Base-by-base conservation (phyloP, 2,329 filamentous ascomycete species). In the Beauveria sp. region DNA sequence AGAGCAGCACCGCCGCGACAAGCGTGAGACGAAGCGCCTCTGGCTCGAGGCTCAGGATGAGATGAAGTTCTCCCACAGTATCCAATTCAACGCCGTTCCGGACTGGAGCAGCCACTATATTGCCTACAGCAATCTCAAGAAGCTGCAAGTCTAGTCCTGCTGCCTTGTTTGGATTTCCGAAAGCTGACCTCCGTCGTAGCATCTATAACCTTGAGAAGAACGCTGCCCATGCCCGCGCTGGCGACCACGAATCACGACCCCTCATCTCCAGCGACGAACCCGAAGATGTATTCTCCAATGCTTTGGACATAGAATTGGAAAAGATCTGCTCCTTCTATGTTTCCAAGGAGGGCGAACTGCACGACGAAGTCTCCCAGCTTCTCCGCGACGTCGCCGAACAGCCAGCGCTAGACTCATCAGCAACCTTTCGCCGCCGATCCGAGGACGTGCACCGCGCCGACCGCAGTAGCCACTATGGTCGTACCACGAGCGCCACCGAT, bases 61-160 rank as follows among this genome's bases (percentile, higher is more conserved):
- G 72, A 99, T 99, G 94, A 97, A 97, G 87, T 99, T 99, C 82
- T 97, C 93, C 20, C 94, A 99, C 75, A 97, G 93, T 77, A 88
- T 99, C 69, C 94, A 99, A 80, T 99, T 99, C 79, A 99, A 99
- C 79, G 92, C 94, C 65, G 94, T 99, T 68, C 94, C 94, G n/a
- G 94, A 99, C 77, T 99, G 94, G 94, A 97, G 91, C 79, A 92
- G 88, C 70, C 87, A 97, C 76, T 99, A 99, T 76, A 96, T 99
- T 71, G 90, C 92, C 63, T 99, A 99, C 77, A 97, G 92, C 78
- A 97, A 97, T 71, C 84, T 99, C 68, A 99, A 99, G 82, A 99
- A 99, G 80, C 84, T 97, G 91, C 96, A 75, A 70, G 89, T 50
- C 43, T 24, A 51, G 48, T 4, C 6, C 5, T 34, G 9, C 12